phyloP scores from a whole-genome alignment of 2,329 filamentous ascomycete genomes.

The Pestalotiopsis sp. region DNA sequence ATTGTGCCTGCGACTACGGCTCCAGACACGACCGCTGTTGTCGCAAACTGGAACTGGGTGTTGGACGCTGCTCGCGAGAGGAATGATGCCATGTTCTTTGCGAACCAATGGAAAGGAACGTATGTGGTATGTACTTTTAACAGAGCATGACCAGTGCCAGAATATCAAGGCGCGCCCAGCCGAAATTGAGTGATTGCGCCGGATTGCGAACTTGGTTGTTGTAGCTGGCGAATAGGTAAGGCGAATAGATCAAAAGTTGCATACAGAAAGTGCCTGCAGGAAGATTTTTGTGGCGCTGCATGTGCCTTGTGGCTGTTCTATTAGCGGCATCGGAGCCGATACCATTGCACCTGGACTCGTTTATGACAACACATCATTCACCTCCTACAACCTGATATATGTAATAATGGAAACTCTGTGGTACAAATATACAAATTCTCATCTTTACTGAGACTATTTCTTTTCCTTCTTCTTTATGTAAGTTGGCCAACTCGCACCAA shows the following conservation, averaged over 20 bases:
- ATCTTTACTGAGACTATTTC: too few relatives aligned
- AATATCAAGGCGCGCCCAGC: neutral
- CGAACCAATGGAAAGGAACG: neutral
- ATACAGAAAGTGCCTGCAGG: neutral
- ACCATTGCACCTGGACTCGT: neutral
- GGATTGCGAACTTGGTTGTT: neutral
- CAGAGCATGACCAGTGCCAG: neutral
- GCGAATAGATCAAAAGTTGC: neutral
- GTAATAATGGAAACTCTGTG: too few relatives aligned
- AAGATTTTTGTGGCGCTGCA: neutral
- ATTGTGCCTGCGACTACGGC: constrained; percentile 60
- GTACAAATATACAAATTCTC: too few relatives aligned
- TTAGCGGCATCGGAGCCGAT: neutral
- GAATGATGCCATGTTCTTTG: constrained; percentile 31
- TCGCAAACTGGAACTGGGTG: constrained; percentile 61
- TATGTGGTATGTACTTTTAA: neutral
- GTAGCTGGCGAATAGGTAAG: neutral
- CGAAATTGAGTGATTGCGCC: neutral
- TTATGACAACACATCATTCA: too few relatives aligned
- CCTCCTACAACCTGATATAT: too few relatives aligned
- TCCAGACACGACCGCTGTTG: constrained; percentile 68
- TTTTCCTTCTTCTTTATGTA: too few relatives aligned
- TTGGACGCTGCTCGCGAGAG: constrained; percentile 44
- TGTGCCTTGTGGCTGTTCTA: neutral
- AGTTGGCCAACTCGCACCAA: too few relatives aligned